Percentiles rank a stretch among this genome's conserved stretches.
These are phyloP conservation scores for Tetrahymena malaccensis DNA, from an alignment of 73 alveolate genomes.

Conservation along the genomic window DNA sequence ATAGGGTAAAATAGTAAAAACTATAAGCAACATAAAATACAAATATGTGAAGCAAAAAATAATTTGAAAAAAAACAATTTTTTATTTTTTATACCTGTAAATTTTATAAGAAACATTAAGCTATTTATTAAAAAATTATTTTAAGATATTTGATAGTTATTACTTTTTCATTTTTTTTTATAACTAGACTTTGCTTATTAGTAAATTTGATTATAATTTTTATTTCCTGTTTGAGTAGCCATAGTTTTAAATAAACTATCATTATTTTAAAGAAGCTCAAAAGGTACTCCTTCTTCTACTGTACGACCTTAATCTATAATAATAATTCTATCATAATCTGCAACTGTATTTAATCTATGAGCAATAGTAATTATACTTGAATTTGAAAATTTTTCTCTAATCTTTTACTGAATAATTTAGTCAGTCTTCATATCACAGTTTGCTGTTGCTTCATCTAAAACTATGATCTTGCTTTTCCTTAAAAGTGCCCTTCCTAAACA, in stretches of 20 bases:
- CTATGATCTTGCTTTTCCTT: constrained; percentile 44
- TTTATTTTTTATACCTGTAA: too few relatives aligned
- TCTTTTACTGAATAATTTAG: constrained; percentile 45
- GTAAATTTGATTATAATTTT: background rate
- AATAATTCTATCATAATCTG: constrained; percentile 43
- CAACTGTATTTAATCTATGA: constrained; percentile 59
- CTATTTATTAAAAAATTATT: too few relatives aligned
- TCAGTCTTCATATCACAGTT: constrained; percentile 58
- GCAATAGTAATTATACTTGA: constrained; percentile 62
- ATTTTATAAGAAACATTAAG: too few relatives aligned
- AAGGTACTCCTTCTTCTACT: background rate
- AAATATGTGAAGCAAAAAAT: too few relatives aligned
- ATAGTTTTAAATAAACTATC: background rate
- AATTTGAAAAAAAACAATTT: too few relatives aligned
- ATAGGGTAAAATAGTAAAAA: too few relatives aligned
- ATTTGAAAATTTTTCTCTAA: constrained; percentile 29
- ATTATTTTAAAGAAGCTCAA: background rate
- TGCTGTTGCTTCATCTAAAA: constrained; percentile 75
- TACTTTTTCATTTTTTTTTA: too few relatives aligned
- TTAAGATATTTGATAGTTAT: too few relatives aligned
- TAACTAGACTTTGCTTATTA: too few relatives aligned
- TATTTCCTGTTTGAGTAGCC: background rate
- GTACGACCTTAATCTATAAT: background rate
- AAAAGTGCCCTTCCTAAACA: constrained; percentile 57
- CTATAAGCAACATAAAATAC: too few relatives aligned